Base-by-base conservation (phyloP, 2,329 filamentous ascomycete genomes). In the Gaeumannomyces sp. region DNA sequence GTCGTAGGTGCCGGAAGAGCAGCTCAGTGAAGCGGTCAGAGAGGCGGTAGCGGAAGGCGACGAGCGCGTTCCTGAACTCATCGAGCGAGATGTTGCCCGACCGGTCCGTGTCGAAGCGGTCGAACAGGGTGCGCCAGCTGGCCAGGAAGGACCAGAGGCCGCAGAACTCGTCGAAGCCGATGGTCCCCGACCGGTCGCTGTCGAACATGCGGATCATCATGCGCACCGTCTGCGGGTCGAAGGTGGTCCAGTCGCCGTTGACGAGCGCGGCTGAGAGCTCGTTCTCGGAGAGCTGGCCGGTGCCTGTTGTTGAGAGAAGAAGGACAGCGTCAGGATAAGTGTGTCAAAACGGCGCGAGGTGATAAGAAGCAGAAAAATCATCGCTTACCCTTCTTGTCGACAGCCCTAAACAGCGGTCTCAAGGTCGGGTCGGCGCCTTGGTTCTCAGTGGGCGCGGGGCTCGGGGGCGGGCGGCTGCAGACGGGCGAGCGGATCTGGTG, bases 121-220 rank as follows among this genome's bases (percentile, higher is more conserved):
- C 94, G 74, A 99, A 99, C 16, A 99, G 87, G 58, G 88, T 88
- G 70, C 95, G 88, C 95, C 95, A 99, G 25, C 93, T 92, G 50
- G 92, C 92, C 56, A 99, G 84, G 78, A 98, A 99, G 25, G 91
- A 92, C 95, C 95, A 99, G 28, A 99, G 83, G 25, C 92, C 94
- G 74, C 93, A 96, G 77, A 99, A 99, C 77, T 98, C 95, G 69
- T 95, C 89, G 76, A 97, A 98, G 67, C 90, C 93, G 75, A 99
- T 96, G 19, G 90, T 91, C 63, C 93, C 93, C 67, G 86, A 90
- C 71, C 91, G 89, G 78, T 97, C 91, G 66, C 90, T 91, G 79
- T 98, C 94, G 78, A 99, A 99, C 95, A 99, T 98, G 74, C 93
- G 90, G 70, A 99, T 97, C 93, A 99, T 97, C 92, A 98, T 97